Base-by-base conservation (phyloP, 1,284 basidiomycete species). In the Mycena citricolor region DNA sequence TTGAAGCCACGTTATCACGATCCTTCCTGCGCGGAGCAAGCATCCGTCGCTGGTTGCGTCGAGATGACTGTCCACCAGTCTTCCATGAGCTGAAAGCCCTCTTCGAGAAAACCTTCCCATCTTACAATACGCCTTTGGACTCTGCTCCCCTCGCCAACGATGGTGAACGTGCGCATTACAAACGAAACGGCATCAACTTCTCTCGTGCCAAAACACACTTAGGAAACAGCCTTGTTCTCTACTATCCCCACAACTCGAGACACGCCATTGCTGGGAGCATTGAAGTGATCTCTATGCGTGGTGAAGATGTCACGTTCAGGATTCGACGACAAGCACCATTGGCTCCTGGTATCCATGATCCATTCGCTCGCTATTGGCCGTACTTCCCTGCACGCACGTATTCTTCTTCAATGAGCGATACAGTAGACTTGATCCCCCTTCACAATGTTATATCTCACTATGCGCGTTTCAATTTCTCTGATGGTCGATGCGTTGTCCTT, bases 161-260 rank as follows among this genome's bases (percentile, higher is more conserved):
- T 22, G 41, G 41, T 13, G 29, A 47, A n/a, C 42, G 49, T 26
- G 44, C 49, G 14, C 26, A 51, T 11, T 51, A 36, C 34, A 47
- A 31, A 28, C 39, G 25, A 7, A 37, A 44, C 23, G 49, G 41
- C 16, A 25, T 23, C 21, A 47, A 20, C 40, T 51, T 43, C 32
- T 51, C 49, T 32, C 44, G 49, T 14, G 35, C 49, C 19, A 39
- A 40, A 20, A 41, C 24, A 11, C 49, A 47, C 31, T 41, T 51
- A 1, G 49, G 49, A n/a, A 51, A 51, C 34, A 51, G 49, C 26
- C 38, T 51, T 13, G 44, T 51, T 24, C 26, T 47, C 13, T 51
- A 51, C 23, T 51, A 51, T 31, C 44, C 49, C 11, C 28, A 19
- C 10, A 32, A 32, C n/a, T 32, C 12, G 22, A 30, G n/a, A 29